Base-by-base conservation (phyloP, 2,329 filamentous ascomycete species). In the Ramularia endophylla region DNA sequence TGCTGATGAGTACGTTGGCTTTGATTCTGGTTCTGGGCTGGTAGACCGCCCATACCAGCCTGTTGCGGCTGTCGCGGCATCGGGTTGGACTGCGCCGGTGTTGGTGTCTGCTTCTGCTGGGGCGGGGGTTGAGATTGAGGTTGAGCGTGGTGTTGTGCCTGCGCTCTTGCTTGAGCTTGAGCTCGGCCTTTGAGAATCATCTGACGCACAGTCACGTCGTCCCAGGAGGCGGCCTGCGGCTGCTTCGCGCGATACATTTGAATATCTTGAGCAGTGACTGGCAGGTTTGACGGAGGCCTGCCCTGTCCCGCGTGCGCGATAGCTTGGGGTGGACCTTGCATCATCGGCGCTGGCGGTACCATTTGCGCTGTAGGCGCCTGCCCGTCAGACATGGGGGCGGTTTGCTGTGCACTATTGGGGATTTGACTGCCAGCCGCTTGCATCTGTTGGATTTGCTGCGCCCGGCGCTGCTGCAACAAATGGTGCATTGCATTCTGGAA, bases 381-480 rank as follows among this genome's bases (percentile, higher is more conserved):
- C 13, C 53, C 50, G 27, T 47, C 51, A 11, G 48, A 46, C 28
- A 53, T 49, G 4, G 44, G 29, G 13, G 30, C 38, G 30, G 38
- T 20, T 22, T 43, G 38, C 19, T 43, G 50, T 44, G 45, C 46
- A 53, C 41, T 32, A 19, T 15, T 20, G 50, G 41, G 11, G 15
- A 34, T 34, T n/a, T 22, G 32, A 34, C 20, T 17, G 18, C 17
- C 20, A 19, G 32, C 17, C 43, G 53, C 52, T 58, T 55, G 51
- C 55, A 64, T 49, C 37, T 62, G 48, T 44, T 68, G 65, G 39
- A 60, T 62, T 44, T 71, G 68, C 46, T 75, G 71, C 27, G 70
- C 49, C 2, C 60, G 41, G 38, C 49, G 63, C 44, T 67, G 63
- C 22, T 65, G 53, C 40, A 64, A 50, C 6, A 67, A 48, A 44